phyloP scores from a whole-genome alignment of 768 basidiomycete genomes.

The Suillus discolor region DNA sequence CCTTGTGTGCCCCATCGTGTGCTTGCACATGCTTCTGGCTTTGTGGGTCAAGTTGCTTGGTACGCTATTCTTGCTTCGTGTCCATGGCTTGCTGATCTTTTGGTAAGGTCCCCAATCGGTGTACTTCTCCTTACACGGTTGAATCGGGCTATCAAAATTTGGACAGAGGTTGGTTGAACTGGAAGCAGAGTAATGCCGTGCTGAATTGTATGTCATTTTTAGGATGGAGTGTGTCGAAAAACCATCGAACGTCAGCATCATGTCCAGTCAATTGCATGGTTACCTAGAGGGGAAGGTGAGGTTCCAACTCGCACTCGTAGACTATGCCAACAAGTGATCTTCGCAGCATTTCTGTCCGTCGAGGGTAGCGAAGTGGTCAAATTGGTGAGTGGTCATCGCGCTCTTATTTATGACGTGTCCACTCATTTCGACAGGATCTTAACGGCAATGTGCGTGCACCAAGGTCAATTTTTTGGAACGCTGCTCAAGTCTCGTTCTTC shows the following conservation, averaged over 20 bases:
- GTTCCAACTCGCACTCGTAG: neutral
- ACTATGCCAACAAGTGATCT: neutral
- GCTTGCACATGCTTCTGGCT: conserved; percentile 69
- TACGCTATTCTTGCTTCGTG: conserved; percentile 23
- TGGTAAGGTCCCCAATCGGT: conserved; percentile 63
- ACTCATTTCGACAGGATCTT: conserved; percentile 46
- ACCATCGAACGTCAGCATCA: conserved; percentile 59
- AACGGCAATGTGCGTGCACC: conserved; percentile 50
- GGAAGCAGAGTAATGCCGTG: too few species aligned
- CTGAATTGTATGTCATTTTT: conserved; percentile 1
- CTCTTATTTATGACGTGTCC: conserved; percentile 10
- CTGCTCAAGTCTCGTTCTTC: conserved; percentile 1
- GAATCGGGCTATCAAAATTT: conserved; percentile 65
- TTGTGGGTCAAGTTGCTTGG: conserved; percentile 80
- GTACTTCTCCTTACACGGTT: conserved; percentile 65
- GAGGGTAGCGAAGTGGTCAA: conserved; percentile 64
- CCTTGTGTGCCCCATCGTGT: conserved; percentile 61
- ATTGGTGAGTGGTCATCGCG: conserved; percentile 43
- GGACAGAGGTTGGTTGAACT: conserved; percentile 55
- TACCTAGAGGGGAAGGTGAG: conserved; percentile 61
- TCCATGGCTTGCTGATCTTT: conserved; percentile 8
- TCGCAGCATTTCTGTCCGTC: conserved; percentile 67
- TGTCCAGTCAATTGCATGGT: conserved; percentile 71
- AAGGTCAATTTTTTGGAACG: neutral
- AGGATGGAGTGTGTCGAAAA: conserved; percentile 71